Evolutionary conservation across 2,329 filamentous ascomycete species (phyloP), one percentile per base, ranked within the genome.

Genomic region (Claviceps citrina): DNA sequence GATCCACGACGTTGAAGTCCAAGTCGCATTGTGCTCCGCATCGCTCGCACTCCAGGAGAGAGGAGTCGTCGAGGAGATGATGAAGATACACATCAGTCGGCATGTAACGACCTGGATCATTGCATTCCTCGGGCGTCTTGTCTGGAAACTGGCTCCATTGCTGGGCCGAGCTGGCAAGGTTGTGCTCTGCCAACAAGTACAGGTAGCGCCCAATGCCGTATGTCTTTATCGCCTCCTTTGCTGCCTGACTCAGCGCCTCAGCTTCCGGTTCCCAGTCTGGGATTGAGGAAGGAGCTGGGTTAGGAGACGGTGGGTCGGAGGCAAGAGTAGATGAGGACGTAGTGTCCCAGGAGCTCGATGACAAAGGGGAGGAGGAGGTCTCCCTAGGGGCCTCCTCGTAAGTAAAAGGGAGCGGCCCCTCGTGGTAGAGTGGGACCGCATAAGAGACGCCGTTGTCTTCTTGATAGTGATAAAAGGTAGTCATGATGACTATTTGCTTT

Each of bases 1-100:
- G 12, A 9, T 15, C 19, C n/a, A 34, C 31, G 16, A 41, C 22
- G 20, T 37, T 22, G 27, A 44, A 44, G 10, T 24, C 16, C 16
- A 51, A 10, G 7, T 47, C 41, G 22, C 33, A 32, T 13, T 10
- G n/a, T 3, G 34, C 36, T 10, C 33, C 33, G 20, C 39, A 41
- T 13, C 39, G 32, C 27, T 37, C 9, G 28, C 39, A 41, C 24
- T 37, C 20, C 39, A 37, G 8, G 7, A 36, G 27, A 15, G n/a
- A 9, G 8, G 26, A 24, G 5, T n/a, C 4, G n/a, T 6, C 3
- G 20, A 30, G 9, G 3, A 1, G 2, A 15, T 18, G 3, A 16
- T 16, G 24, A 9, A 31, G 8, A 3, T 25, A 0, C 10, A 18
- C 13, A 3, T 7, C 3, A 10, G 19, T 36, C 18, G 25, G 13